Conservation (phyloP, 1,139 yeast genomes). For the Debaryomyces fabryi region DNA sequence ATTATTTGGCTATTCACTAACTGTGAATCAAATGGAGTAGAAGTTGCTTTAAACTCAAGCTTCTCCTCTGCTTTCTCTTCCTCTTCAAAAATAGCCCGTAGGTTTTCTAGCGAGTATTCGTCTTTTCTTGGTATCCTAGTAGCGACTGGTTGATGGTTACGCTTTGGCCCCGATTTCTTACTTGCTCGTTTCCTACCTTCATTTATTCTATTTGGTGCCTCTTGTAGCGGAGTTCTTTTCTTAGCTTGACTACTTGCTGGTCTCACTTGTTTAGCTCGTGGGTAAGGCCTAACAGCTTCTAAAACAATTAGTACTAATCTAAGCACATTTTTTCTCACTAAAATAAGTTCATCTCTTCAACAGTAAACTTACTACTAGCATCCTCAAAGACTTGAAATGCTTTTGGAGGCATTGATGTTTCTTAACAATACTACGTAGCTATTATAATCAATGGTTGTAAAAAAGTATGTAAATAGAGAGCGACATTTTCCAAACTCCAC, state of each 20-base stretch:
- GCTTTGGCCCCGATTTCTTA: background rate
- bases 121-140: constrained; percentile 11
- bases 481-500: constrained; percentile 1
- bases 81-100: constrained; percentile 18
- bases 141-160: constrained; percentile 1
- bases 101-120: constrained; percentile 20
- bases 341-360: background rate
- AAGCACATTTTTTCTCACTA: background rate
- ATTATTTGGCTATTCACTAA: background rate
- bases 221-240: constrained; percentile 1
- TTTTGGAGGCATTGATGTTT: constrained; percentile 5
- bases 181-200: background rate
- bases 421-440: background rate
- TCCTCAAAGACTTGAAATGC: constrained; percentile 8
- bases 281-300: background rate
- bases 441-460: constrained; percentile 5
- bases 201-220: background rate
- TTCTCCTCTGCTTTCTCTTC: constrained; percentile 4
- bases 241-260: background rate
- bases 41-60: constrained; percentile 13
- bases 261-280: constrained; percentile 1
- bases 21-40: constrained; percentile 13
- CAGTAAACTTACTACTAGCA: constrained; percentile 6
- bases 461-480: background rate
- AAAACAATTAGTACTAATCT: background rate